Conservation (phyloP, 805 yeast genomes). For the Candida nonsorbophila region DNA sequence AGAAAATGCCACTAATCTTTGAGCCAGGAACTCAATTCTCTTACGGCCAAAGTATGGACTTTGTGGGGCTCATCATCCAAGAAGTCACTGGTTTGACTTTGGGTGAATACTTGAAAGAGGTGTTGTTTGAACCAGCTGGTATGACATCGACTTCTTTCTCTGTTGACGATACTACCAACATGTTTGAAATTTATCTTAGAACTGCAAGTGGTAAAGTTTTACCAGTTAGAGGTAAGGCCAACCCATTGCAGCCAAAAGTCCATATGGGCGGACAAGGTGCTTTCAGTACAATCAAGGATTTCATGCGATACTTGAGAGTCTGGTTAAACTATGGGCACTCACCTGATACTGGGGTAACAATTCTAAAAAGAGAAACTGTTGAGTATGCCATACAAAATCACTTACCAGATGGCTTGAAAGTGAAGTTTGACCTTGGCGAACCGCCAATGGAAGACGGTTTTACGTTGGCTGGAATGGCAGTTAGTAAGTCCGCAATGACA, state of each 20-base stretch:
- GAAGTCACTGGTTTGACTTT: constrained; percentile 25
- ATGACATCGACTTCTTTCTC: constrained; percentile 25
- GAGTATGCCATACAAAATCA: constrained; percentile 28
- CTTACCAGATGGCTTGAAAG: constrained; percentile 20
- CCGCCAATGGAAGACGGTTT: constrained; percentile 22
- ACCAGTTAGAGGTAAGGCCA: constrained; percentile 3
- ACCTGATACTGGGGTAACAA: constrained; percentile 29
- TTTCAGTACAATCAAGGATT: constrained; percentile 32
- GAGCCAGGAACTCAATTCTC: constrained; percentile 36
- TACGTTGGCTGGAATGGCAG: constrained; percentile 31
- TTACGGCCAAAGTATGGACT: constrained; percentile 35
- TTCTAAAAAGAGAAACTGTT: constrained; percentile 22
- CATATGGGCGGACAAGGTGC: constrained; percentile 45
- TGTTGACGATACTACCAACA: constrained; percentile 9
- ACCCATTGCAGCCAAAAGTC: constrained; percentile 14
- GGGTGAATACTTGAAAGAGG: constrained; percentile 24
- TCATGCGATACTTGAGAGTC: constrained; percentile 30
- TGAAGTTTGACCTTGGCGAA: constrained; percentile 11
- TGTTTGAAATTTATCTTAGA: constrained; percentile 13
- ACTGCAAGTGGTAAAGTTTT: constrained; percentile 9
- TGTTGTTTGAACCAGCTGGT: constrained; percentile 29
- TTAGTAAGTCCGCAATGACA: constrained; percentile 17
- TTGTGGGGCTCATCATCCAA: constrained; percentile 34
- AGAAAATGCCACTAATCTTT: constrained; percentile 19
- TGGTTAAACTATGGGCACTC: constrained; percentile 36